These are phyloP conservation scores for Choiromyces venosus DNA, from an alignment of 495 filamentous ascomycete genomes.

Conservation along the genomic window DNA sequence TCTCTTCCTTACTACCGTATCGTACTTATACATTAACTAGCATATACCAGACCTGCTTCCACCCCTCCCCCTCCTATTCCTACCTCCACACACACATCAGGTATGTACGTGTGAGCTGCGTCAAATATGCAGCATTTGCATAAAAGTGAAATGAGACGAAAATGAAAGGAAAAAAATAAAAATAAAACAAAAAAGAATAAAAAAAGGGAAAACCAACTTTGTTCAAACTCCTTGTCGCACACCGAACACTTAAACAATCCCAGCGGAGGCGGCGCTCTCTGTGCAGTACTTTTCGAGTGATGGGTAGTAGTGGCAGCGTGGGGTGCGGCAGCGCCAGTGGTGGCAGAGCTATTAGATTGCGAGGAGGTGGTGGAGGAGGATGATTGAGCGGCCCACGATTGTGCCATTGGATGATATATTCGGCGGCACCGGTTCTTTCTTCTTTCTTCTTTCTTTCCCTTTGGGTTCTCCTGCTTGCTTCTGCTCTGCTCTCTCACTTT, in stretches of 20 bases:
- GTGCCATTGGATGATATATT: not conserved
- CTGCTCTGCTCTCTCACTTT: not conserved
- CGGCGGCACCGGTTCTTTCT: too few species aligned
- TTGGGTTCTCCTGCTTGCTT: too few species aligned
- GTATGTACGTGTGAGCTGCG: not conserved
- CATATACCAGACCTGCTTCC: too few species aligned
- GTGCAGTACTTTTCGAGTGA: not conserved
- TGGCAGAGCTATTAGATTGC: not conserved
- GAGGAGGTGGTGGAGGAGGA: not conserved
- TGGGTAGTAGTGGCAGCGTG: not conserved
- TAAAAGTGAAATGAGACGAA: not conserved
- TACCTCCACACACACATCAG: not conserved
- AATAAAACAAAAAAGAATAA: not conserved
- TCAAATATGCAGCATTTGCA: conserved; percentile 8
- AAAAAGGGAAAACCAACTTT: conserved; percentile 20
- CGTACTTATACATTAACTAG: not conserved
- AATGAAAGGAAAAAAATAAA: too few species aligned
- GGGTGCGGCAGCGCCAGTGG: not conserved
- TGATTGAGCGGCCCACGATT: not conserved
- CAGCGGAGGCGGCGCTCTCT: not conserved
- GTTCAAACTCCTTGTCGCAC: conserved; percentile 32
- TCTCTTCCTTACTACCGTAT: not conserved
- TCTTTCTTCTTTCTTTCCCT: not conserved
- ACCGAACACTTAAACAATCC: conserved; percentile 25
- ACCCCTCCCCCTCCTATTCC: not conserved